Conservation (phyloP, 2,329 filamentous ascomycete species). For the Pyricularia grisea region DNA sequence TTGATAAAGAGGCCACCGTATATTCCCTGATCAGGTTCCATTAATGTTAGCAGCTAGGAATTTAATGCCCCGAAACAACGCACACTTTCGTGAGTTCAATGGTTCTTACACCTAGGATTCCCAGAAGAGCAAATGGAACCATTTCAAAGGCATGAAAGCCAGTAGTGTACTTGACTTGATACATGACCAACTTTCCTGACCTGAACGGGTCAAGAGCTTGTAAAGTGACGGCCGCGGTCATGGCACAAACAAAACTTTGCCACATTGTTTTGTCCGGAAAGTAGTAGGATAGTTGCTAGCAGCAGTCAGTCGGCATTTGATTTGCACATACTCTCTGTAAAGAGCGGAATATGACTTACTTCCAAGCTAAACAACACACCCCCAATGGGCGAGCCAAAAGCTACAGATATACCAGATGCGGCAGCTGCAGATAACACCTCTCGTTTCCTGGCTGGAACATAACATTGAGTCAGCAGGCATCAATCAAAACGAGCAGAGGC, state of each 20-base stretch:
- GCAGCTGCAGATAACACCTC: slow-evolving; percentile 90
- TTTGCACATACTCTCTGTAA: neutral
- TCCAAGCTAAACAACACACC: slow-evolving; percentile 95
- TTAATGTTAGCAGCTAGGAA: neutral
- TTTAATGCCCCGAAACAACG: neutral
- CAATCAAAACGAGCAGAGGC: neutral
- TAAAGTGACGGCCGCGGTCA: slow-evolving; percentile 92
- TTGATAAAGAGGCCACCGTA: slow-evolving; percentile 95
- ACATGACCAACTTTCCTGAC: slow-evolving; percentile 89
- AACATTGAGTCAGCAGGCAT: neutral
- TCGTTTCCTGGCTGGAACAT: slow-evolving; percentile 66
- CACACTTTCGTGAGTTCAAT: neutral
- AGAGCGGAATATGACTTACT: slow-evolving; percentile 27
- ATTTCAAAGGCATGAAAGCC: slow-evolving; percentile 95
- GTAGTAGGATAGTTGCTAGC: slow-evolving; percentile 86
- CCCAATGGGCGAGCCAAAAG: slow-evolving; percentile 88
- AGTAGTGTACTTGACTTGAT: slow-evolving; percentile 86
- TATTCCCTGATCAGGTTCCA: slow-evolving; percentile 46
- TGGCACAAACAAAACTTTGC: slow-evolving; percentile 98
- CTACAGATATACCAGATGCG: slow-evolving; percentile 85
- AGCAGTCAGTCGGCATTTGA: slow-evolving; percentile 7
- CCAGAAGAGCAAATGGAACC: slow-evolving; percentile 76
- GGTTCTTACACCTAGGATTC: slow-evolving; percentile 60
- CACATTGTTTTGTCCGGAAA: slow-evolving; percentile 99
- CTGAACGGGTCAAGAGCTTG: slow-evolving; percentile 92